A percentile compares a stretch with the other conserved stretches of the same genome.
Conservation (phyloP, 495 filamentous ascomycete species). For the Sordaria brevicollis region DNA sequence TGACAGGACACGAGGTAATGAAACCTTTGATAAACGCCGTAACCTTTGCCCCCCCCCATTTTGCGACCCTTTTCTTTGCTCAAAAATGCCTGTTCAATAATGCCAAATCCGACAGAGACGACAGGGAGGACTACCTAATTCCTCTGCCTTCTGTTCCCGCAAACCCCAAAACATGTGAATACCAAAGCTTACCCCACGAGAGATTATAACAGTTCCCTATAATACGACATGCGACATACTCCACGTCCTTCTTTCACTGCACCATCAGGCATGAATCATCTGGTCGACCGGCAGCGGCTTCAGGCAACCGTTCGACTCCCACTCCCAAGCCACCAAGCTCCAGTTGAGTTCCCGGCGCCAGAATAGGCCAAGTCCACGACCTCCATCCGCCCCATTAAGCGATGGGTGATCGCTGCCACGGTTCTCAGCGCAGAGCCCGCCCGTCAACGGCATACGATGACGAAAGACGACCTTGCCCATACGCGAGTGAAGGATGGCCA, state of each 20-base stretch:
- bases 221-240: background rate
- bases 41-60: background rate
- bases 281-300: slow-evolving; percentile 24
- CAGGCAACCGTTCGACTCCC: slow-evolving; percentile 33
- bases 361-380: slow-evolving; percentile 69
- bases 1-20: background rate
- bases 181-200: background rate
- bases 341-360: slow-evolving; percentile 94
- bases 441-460: slow-evolving; percentile 49
- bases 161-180: slow-evolving; percentile 17
- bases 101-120: slow-evolving; percentile 16
- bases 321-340: slow-evolving; percentile 81
- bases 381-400: slow-evolving; percentile 26
- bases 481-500: slow-evolving; percentile 87
- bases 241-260: background rate
- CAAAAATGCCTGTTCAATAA: slow-evolving; percentile 20
- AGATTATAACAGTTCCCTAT: background rate
- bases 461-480: slow-evolving; percentile 77
- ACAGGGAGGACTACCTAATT: slow-evolving; percentile 39
- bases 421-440: slow-evolving; percentile 44
- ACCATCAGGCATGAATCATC: slow-evolving; percentile 26
- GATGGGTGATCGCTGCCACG: slow-evolving; percentile 25
- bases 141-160: slow-evolving; percentile 25
- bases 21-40: background rate
- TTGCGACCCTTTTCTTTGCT: slow-evolving; percentile 1